Evolutionary conservation across 163 green algal genomes (phyloP), one percentile per base, ranked within the genome.

Genomic region (Picocystis sp.): DNA sequence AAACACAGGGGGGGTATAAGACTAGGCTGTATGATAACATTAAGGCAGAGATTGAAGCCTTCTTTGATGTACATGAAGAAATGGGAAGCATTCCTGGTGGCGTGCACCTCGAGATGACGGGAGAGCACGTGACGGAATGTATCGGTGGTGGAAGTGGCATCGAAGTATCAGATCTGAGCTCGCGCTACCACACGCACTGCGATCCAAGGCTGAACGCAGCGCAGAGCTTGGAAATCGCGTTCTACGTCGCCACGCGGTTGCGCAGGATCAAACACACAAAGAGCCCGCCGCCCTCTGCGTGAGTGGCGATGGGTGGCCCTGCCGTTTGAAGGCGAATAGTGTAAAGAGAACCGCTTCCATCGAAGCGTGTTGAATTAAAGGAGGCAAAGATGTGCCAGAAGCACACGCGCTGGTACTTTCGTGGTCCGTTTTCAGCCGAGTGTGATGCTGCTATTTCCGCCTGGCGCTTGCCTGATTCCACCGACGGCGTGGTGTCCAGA

Each of bases 41-140:
- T 24, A 72, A 82, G 57, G 57, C 55, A 23, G 62, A 77, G 63
- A 47, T 98, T 25, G 82, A 93, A 72, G 91, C 87, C 22, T 98
- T 94, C 71, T 93, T 89, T 50, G 84, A 94, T 54, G 87, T 97
- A 43, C 87, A 96, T 60, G 87, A 94, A 21, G 25, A 61, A 42
- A 43, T 68, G 48, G 55, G 62, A 9, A 74, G 55, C 19, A 72
- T 94, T 56, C 86, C 91, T 2, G 91, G 90, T 44, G 91, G 91
- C 49, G 73, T 99, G 21, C 91, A 99, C 70, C 67, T 99, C 52
- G 91, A 99, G 71, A 99, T 99, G 91, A 99, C 90, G 33, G 87
- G 82, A 49, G 79, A 90, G 65, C 79, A 95, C 63, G 86, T 95
- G 46, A 95, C 86, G 1, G 77, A 86, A 64, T 86, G 25, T 22